A percentile compares a stretch with the other conserved stretches of the same genome.
Evolutionary conservation across 1,284 basidiomycete species (phyloP).

Genomic region (Pascua sp.): DNA sequence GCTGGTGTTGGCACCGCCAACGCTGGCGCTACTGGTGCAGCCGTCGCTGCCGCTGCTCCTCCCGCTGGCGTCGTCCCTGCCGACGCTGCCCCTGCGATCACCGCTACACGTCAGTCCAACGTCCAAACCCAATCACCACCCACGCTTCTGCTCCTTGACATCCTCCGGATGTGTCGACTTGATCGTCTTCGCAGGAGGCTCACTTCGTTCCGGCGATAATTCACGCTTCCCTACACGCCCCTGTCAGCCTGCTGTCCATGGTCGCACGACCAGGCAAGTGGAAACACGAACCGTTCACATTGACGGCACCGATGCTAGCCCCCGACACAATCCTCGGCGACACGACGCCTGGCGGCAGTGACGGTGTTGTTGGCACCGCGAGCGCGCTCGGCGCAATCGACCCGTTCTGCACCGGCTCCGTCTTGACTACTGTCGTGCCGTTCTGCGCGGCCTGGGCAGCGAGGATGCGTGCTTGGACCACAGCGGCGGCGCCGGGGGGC

Average conservation of each 20-base stretch:
- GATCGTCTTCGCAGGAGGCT: slow-evolving; percentile 15
- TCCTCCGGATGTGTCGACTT: slow-evolving; percentile 13
- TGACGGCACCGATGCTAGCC: neutral
- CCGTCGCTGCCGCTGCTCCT: neutral
- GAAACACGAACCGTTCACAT: slow-evolving; percentile 15
- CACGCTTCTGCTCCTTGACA: slow-evolving; percentile 2
- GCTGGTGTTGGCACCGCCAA: neutral
- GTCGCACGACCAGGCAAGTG: too few species aligned
- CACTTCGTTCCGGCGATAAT: slow-evolving; percentile 12
- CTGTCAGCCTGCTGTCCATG: neutral
- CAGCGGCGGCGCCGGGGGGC: neutral
- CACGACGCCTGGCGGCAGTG: too few species aligned
- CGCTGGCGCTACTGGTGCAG: neutral
- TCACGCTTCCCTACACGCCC: slow-evolving; percentile 17
- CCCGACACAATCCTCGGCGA: too few species aligned
- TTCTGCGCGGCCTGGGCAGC: neutral
- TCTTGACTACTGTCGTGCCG: neutral
- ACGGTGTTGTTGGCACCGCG: neutral
- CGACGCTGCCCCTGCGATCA: neutral
- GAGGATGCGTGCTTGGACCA: neutral
- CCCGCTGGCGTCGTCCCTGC: neutral
- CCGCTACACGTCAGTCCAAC: too few species aligned
- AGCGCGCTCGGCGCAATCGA: slow-evolving; percentile 5
- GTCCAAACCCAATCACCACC: neutral
- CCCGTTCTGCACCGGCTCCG: slow-evolving; percentile 10